A percentile compares a stretch with the other conserved stretches of the same genome.
Conservation (phyloP, 2,329 filamentous ascomycete genomes). For the Colletotrichum australisinense region DNA sequence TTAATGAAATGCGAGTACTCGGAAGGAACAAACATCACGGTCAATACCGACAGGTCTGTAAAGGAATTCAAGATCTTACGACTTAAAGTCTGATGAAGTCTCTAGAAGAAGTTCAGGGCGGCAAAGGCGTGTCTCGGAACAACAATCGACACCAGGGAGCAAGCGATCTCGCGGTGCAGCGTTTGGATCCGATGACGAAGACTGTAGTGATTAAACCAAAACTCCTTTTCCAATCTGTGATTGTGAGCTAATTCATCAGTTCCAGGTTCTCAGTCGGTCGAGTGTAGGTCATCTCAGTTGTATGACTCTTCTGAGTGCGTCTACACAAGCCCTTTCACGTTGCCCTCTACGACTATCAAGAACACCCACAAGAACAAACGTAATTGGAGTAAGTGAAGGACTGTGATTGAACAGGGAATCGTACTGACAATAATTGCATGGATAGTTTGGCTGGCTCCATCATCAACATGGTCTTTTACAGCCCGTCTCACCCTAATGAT, state of each 20-base stretch:
- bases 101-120: background rate
- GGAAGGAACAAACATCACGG: background rate
- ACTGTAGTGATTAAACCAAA: background rate
- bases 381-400: background rate
- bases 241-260: background rate
- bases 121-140: background rate
- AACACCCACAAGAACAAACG: background rate
- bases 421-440: no score
- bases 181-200: background rate
- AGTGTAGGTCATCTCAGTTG: background rate
- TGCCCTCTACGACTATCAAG: background rate
- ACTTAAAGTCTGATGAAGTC: background rate
- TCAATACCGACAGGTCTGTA: background rate
- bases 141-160: background rate
- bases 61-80: no score
- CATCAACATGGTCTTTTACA: no score
- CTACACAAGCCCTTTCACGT: background rate
- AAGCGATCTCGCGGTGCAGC: background rate
- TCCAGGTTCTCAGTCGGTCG: background rate
- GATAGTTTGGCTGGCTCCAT: no score
- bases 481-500: no score
- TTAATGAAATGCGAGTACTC: background rate
- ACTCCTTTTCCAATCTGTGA: background rate
- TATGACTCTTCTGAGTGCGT: background rate
- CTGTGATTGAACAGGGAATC: background rate